Conservation (phyloP, 2,329 filamentous ascomycete genomes). For the Trichoderma sp. region DNA sequence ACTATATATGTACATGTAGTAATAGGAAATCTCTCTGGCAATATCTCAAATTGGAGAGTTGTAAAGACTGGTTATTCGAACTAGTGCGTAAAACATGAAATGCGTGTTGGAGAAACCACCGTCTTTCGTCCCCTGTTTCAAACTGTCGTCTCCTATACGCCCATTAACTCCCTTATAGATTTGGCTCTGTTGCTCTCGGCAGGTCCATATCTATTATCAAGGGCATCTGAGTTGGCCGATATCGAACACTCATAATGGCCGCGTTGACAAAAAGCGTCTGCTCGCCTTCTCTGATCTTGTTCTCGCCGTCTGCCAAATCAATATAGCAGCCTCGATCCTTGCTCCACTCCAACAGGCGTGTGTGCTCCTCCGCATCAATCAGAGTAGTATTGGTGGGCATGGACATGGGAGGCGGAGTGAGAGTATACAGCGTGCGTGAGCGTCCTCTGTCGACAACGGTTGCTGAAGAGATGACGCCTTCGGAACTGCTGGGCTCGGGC, state of each 20-base stretch:
- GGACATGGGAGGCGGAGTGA: constrained; percentile 34
- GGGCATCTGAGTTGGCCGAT: constrained; percentile 49
- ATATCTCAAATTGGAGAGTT: neutral
- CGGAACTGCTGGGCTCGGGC: constrained; percentile 27
- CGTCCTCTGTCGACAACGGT: constrained; percentile 43
- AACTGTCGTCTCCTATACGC: too few relatives aligned
- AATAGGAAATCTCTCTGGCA: too few relatives aligned
- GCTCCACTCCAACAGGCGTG: constrained; percentile 29
- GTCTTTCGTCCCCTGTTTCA: neutral
- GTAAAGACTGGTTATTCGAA: neutral
- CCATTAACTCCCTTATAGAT: neutral
- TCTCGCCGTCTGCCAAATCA: constrained; percentile 42
- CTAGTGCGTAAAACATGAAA: neutral
- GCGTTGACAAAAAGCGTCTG: constrained; percentile 64
- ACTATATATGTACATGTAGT: too few relatives aligned
- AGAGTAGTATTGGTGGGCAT: constrained; percentile 29
- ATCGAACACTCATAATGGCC: constrained; percentile 50
- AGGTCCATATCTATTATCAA: constrained; percentile 57
- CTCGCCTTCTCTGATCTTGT: constrained; percentile 39
- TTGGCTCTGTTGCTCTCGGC: constrained; percentile 22
- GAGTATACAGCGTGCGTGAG: constrained; percentile 41
- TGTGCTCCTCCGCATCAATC: constrained; percentile 23
- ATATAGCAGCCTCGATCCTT: constrained; percentile 39
- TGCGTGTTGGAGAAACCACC: too few relatives aligned
- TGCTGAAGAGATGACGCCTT: neutral